Percentiles rank a stretch among this genome's conserved stretches.
Evolutionary conservation across 768 basidiomycete genomes (phyloP).

Genomic region (Baorangia bicolor): DNA sequence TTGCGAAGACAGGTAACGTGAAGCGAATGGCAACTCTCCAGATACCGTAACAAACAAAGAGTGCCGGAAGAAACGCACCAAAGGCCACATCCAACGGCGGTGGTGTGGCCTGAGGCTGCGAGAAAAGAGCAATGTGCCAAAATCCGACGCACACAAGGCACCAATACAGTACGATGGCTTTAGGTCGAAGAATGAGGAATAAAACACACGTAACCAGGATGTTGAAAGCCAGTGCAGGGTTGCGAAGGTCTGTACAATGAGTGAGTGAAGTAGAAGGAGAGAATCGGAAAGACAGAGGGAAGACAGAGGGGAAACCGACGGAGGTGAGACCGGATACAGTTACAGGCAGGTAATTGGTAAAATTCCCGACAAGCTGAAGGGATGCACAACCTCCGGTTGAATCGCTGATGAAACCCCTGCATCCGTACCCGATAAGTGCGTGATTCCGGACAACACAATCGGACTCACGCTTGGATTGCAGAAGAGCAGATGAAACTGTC

Average conservation of each 20-base stretch:
- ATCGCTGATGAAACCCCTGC: constrained; percentile 63
- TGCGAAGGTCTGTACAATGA: constrained; percentile 72
- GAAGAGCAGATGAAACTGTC: constrained; percentile 86
- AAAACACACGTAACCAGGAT: constrained; percentile 62
- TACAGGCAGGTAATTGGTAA: constrained; percentile 63
- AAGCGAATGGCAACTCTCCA: constrained; percentile 78
- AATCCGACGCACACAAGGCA: constrained; percentile 79
- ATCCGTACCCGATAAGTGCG: constrained; percentile 9
- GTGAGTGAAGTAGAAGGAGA: constrained; percentile 44
- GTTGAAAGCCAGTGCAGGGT: constrained; percentile 71
- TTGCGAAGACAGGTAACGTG: constrained; percentile 65
- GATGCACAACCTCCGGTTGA: constrained; percentile 76
- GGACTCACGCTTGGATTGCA: constrained; percentile 72
- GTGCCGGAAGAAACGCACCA: constrained; percentile 68
- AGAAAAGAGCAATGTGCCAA: constrained; percentile 83
- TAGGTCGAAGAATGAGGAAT: constrained; percentile 72
- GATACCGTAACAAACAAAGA: constrained; percentile 78
- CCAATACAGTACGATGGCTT: constrained; percentile 68
- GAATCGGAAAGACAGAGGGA: constrained; percentile 71
- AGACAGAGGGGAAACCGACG: constrained; percentile 69
- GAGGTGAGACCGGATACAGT: constrained; percentile 63
- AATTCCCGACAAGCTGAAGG: constrained; percentile 67
- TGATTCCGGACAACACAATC: not conserved
- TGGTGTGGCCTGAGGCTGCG: constrained; percentile 64
- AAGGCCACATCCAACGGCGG: constrained; percentile 75